These are phyloP conservation scores for Metarhizium anisopliae DNA, from an alignment of 2,329 filamentous ascomycete genomes.

Conservation along the genomic window DNA sequence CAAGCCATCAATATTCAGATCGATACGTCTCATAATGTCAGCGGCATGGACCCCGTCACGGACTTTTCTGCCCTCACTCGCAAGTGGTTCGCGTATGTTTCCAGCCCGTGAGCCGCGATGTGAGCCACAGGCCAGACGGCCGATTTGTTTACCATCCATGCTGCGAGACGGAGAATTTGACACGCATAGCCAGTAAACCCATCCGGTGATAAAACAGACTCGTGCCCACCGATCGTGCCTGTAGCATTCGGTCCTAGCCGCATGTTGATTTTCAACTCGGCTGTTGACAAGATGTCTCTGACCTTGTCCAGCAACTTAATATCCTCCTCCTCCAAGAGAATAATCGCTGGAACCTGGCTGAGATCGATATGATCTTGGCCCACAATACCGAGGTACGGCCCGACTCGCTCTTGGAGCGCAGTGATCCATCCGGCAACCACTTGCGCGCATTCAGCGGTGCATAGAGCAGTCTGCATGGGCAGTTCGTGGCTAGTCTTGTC, in stretches of 20 bases:
- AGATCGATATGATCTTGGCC: slow-evolving; percentile 76
- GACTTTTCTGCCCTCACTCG: slow-evolving; percentile 44
- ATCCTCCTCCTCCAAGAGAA: slow-evolving; percentile 89
- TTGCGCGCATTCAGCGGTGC: slow-evolving; percentile 87
- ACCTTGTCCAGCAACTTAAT: slow-evolving; percentile 77
- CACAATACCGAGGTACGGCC: slow-evolving; percentile 76
- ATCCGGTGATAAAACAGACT: slow-evolving; percentile 44
- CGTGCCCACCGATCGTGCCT: slow-evolving; percentile 41
- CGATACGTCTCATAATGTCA: neutral
- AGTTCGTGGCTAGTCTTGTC: slow-evolving; percentile 78
- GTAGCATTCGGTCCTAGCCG: slow-evolving; percentile 16
- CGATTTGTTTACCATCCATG: slow-evolving; percentile 79
- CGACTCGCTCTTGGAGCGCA: slow-evolving; percentile 89
- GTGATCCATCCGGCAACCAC: slow-evolving; percentile 92
- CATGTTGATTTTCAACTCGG: slow-evolving; percentile 67
- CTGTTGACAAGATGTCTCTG: slow-evolving; percentile 64
- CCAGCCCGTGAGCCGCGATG: slow-evolving; percentile 46
- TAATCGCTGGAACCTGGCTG: slow-evolving; percentile 71
- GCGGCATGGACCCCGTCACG: slow-evolving; percentile 30
- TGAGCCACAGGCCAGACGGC: slow-evolving; percentile 75
- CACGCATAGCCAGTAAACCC: slow-evolving; percentile 69
- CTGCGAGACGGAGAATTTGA: slow-evolving; percentile 75
- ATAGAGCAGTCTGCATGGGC: slow-evolving; percentile 84
- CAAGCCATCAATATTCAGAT: neutral
- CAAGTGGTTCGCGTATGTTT: slow-evolving; percentile 44